These are phyloP conservation scores for Cryptococcus sp. DNA, from an alignment of 1,284 basidiomycete genomes.

Conservation along the genomic window DNA sequence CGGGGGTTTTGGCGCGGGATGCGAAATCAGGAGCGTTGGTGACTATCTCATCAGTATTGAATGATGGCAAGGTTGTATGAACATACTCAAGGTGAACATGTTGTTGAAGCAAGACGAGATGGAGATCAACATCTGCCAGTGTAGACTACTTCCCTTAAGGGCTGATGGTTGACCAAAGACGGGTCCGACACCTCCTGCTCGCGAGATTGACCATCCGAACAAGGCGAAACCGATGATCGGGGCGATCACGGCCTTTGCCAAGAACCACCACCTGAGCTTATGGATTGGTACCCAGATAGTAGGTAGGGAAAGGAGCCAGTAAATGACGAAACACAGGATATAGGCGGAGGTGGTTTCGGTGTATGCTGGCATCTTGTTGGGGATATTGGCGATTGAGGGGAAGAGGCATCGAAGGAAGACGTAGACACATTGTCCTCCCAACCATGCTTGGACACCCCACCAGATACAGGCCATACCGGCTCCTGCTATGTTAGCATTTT, in stretches of 20 bases:
- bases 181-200: slow-evolving; percentile 74
- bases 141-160: slow-evolving; percentile 64
- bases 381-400: slow-evolving; percentile 64
- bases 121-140: slow-evolving; percentile 73
- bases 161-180: slow-evolving; percentile 65
- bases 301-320: slow-evolving; percentile 74
- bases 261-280: slow-evolving; percentile 76
- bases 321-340: slow-evolving; percentile 73
- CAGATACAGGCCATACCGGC: slow-evolving; percentile 55
- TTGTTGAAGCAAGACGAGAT: slow-evolving; percentile 76
- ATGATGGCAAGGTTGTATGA: slow-evolving; percentile 24
- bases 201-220: slow-evolving; percentile 74
- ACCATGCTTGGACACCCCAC: slow-evolving; percentile 76
- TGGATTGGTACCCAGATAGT: slow-evolving; percentile 77
- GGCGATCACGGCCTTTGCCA: slow-evolving; percentile 65
- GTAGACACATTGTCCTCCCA: slow-evolving; percentile 63
- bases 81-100: slow-evolving; percentile 70
- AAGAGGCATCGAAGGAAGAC: slow-evolving; percentile 69
- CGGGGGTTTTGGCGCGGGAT: slow-evolving; percentile 63
- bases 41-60: slow-evolving; percentile 14
- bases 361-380: slow-evolving; percentile 63
- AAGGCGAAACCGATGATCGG: slow-evolving; percentile 67
- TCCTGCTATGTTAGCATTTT: slow-evolving; percentile 17
- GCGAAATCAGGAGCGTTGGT: slow-evolving; percentile 70
- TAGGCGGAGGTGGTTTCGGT: slow-evolving; percentile 49